Conservation (phyloP, 495 filamentous ascomycete species). For the Lentithecium fluviatile region DNA sequence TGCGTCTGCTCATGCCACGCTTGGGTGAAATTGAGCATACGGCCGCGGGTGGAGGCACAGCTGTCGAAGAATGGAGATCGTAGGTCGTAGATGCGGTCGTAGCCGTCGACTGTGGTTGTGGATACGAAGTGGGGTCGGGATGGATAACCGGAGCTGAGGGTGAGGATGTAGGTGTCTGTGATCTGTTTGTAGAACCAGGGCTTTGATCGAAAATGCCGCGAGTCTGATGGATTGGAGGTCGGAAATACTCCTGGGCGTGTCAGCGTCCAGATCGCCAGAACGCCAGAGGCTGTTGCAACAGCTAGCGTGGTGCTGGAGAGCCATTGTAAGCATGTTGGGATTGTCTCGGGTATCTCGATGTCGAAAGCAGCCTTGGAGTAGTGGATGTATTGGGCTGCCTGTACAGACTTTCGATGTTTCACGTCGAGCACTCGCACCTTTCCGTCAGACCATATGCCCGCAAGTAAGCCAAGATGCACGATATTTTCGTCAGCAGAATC, state of each 20-base stretch:
- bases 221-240: background rate
- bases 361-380: slow-evolving; percentile 56
- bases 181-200: slow-evolving; percentile 59
- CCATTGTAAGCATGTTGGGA: slow-evolving; percentile 64
- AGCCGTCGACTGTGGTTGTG: slow-evolving; percentile 59
- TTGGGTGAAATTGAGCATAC: slow-evolving; percentile 51
- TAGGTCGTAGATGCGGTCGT: slow-evolving; percentile 58
- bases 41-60: slow-evolving; percentile 52
- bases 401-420: slow-evolving; percentile 35
- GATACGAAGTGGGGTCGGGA: slow-evolving; percentile 57
- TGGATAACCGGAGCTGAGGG: slow-evolving; percentile 58
- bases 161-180: slow-evolving; percentile 61
- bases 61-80: slow-evolving; percentile 51
- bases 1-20: slow-evolving; percentile 60
- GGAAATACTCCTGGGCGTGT: slow-evolving; percentile 25
- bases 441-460: slow-evolving; percentile 63
- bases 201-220: slow-evolving; percentile 23
- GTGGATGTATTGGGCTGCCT: slow-evolving; percentile 44
- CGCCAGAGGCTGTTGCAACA: slow-evolving; percentile 63
- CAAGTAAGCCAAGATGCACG: slow-evolving; percentile 58
- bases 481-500: slow-evolving; percentile 42
- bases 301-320: slow-evolving; percentile 59
- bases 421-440: slow-evolving; percentile 60
- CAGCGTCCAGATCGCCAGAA: slow-evolving; percentile 58
- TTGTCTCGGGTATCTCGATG: slow-evolving; percentile 47